Evolutionary conservation across 139 green algal genomes (phyloP).

Genomic region (Astrephomene gubernaculifera): DNA sequence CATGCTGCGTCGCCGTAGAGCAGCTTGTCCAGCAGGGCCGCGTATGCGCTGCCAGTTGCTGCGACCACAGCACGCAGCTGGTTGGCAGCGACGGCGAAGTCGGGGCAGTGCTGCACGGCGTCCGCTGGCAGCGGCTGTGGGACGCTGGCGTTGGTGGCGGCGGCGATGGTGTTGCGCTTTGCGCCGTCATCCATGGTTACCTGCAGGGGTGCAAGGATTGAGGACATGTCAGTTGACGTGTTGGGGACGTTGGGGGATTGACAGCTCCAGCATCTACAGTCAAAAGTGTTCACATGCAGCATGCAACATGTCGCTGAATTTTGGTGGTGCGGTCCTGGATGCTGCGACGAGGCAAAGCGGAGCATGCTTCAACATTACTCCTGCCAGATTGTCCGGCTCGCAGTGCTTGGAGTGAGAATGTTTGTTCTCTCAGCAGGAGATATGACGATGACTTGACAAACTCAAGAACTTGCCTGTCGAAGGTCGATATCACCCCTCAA

Average conservation of each 20-base stretch:
- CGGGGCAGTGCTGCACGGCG: not conserved
- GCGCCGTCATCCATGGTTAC: constrained; percentile 32
- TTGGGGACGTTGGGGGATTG: not conserved
- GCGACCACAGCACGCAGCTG: constrained; percentile 20
- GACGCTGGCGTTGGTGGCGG: constrained; percentile 10
- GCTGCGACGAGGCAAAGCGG: not conserved
- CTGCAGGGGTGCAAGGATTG: no score
- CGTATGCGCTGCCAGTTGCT: constrained; percentile 14
- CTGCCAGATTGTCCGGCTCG: no score
- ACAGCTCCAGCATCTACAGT: not conserved
- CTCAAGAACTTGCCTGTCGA: not conserved
- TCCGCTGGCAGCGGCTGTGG: constrained; percentile 4
- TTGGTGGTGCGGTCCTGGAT: not conserved
- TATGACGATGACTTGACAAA: not conserved
- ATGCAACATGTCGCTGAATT: not conserved
- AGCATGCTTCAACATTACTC: no score
- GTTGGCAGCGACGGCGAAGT: not conserved
- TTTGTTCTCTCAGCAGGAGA: not conserved
- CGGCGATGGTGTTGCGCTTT: constrained; percentile 23
- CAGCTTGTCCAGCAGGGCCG: constrained; percentile 25
- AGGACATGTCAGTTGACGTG: no score
- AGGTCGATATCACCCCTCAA: not conserved
- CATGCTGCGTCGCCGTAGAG: not conserved
- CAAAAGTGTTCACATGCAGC: not conserved
- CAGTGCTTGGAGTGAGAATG: not conserved